These are phyloP conservation scores for Pseudogymnoascus sp. DNA, from an alignment of 2,329 filamentous ascomycete species.

Conservation along the genomic window DNA sequence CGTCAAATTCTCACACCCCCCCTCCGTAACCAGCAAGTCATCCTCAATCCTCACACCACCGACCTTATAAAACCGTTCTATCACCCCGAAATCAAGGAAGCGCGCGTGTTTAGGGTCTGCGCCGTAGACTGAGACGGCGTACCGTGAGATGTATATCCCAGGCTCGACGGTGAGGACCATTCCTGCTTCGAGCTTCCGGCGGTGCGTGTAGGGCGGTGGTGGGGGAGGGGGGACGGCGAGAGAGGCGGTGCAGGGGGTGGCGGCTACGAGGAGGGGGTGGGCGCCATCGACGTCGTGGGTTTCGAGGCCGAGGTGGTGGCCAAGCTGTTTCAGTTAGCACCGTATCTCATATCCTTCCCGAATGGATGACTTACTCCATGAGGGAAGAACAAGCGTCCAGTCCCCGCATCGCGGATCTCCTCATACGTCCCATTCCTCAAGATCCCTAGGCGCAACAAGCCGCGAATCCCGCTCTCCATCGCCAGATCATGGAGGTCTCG, in stretches of 20 bases:
- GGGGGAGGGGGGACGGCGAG: not conserved
- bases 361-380: slow-evolving; percentile 38
- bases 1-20: slow-evolving; percentile 78
- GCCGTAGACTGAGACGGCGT: slow-evolving; percentile 64
- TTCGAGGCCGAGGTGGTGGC: slow-evolving; percentile 59
- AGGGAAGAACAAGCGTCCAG: slow-evolving; percentile 55
- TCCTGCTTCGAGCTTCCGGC: not conserved
- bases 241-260: slow-evolving; percentile 4
- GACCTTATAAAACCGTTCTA: slow-evolving; percentile 65
- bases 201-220: not conserved
- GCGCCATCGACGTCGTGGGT: slow-evolving; percentile 50
- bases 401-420: slow-evolving; percentile 45
- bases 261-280: slow-evolving; percentile 29
- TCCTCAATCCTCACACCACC: slow-evolving; percentile 93
- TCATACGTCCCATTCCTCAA: slow-evolving; percentile 53
- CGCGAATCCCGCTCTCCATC: slow-evolving; percentile 61
- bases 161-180: slow-evolving; percentile 77
- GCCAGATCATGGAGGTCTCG: slow-evolving; percentile 66
- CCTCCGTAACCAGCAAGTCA: slow-evolving; percentile 70
- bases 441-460: slow-evolving; percentile 64
- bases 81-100: slow-evolving; percentile 56
- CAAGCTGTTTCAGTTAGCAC: slow-evolving; percentile 28
- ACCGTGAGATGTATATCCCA: slow-evolving; percentile 66
- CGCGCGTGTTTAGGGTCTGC: slow-evolving; percentile 48
- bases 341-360: not conserved